These are phyloP conservation scores for Suhomyces canberraensis DNA, from an alignment of 805 yeast species.

Conservation along the genomic window DNA sequence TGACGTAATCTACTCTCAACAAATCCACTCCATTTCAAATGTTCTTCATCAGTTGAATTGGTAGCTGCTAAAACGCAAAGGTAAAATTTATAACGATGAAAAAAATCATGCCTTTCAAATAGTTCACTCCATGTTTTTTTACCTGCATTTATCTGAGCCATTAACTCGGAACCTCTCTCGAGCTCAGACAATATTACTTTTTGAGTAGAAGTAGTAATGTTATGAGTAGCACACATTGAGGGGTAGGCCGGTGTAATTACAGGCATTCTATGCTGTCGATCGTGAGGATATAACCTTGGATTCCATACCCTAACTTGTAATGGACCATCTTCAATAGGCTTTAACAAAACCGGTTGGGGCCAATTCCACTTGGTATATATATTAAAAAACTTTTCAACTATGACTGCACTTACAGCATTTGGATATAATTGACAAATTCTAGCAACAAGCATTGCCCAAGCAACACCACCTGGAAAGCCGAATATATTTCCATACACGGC, in stretches of 20 bases:
- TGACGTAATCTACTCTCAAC: constrained; percentile 85
- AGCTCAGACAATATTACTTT: constrained; percentile 77
- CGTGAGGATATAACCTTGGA: constrained; percentile 85
- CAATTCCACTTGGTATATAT: constrained; percentile 90
- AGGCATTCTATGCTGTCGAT: constrained; percentile 91
- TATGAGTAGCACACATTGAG: constrained; percentile 98
- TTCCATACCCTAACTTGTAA: constrained; percentile 96
- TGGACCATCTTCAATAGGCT: constrained; percentile 96
- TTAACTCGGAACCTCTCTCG: constrained; percentile 66
- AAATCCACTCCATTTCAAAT: constrained; percentile 86
- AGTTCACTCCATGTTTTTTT: constrained; percentile 70
- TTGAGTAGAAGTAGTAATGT: constrained; percentile 86
- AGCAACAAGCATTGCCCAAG: constrained; percentile 99
- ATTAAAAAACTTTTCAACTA: constrained; percentile 84
- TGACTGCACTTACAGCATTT: constrained; percentile 89
- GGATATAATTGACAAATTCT: constrained; percentile 96
- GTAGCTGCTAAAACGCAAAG: constrained; percentile 79
- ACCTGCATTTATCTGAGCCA: constrained; percentile 64
- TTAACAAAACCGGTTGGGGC: constrained; percentile 96
- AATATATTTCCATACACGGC: constrained; percentile 92
- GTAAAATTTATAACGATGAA: constrained; percentile 81
- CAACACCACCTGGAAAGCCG: constrained; percentile 99
- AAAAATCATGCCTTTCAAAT: constrained; percentile 77
- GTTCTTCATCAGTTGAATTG: constrained; percentile 71
- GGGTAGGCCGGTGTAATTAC: constrained; percentile 98